Base-by-base conservation (phyloP, 805 yeast genomes). In the Candida ascalaphidarum region DNA sequence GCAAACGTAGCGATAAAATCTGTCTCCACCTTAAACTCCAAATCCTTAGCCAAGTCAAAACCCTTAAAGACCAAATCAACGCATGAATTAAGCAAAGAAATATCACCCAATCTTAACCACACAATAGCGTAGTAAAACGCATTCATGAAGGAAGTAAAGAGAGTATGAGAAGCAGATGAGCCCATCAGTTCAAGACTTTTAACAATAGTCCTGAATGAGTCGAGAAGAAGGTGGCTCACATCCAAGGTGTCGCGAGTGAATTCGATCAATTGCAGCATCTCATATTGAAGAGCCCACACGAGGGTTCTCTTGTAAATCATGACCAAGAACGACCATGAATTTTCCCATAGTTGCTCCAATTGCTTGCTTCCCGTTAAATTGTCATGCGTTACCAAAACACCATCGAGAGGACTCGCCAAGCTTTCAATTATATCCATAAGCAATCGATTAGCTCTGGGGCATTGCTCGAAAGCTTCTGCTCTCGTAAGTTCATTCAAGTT, bases 161-260 rank as follows among this genome's bases (percentile, higher is more conserved):
- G 35, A 4, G 43, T 25, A 16, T 31, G 30, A 16, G 36, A 23
- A 9, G 8, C 22, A 27, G 18, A 8, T 2, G 32, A 11, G 15
- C 26, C 14, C 8, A 25, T 25, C 24, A 33, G 22, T 23, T 34
- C 27, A 19, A 44, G 30, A 11, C 27, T 37, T 22, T 47, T 52
- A 21, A 40, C 25, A 10, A 58, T 34, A n/a, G 68, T 60, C 33
- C 77, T 61, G 43, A 71, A 81, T 2, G 88, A 73, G 31, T 69
- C 76, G n/a, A 88, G 48, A 19, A 88, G 55, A 2, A 65, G 51
- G 35, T 78, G 77, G 33, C 94, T 78, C 18, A 83, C 61, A 40
- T 88, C 96, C 28, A 89, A 62, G 0, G 84, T 77, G 46, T 85
- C 95, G 48, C 94, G 71, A 2, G 96, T 82, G 41, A 85, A 88